Evolutionary conservation across 495 filamentous ascomycete genomes (phyloP).

Genomic region (Usnea hakonensis): DNA sequence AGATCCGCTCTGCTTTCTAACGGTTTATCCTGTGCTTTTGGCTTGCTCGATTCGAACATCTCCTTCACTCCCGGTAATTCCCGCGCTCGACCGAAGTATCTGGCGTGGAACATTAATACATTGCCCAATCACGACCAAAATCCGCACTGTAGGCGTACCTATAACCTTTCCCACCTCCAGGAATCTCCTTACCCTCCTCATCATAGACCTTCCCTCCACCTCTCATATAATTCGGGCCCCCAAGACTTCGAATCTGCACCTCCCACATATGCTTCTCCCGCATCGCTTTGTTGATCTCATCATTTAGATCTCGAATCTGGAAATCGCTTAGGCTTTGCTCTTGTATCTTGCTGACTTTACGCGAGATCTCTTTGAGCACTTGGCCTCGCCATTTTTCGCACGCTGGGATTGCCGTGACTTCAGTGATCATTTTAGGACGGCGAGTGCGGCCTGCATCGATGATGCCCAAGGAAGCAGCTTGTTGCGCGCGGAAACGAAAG

Average conservation of each 20-base stretch:
- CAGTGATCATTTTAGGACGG: conserved; percentile 81
- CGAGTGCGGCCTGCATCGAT: conserved; percentile 86
- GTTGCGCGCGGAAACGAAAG: conserved; percentile 96
- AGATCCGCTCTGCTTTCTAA: conserved; percentile 60
- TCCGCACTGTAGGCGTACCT: conserved; percentile 30
- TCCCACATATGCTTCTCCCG: conserved; percentile 99
- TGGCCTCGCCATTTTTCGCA: conserved; percentile 99
- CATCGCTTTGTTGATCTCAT: conserved; percentile 99
- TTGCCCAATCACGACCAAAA: background rate
- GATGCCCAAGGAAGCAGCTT: conserved; percentile 93
- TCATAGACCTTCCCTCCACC: conserved; percentile 76
- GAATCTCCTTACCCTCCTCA: conserved; percentile 85
- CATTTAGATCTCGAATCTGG: conserved; percentile 96
- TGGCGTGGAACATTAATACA: conserved; percentile 20
- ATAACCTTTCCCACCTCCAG: conserved; percentile 83
- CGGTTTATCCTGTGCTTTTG: conserved; percentile 48
- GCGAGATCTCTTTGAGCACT: conserved; percentile 92
- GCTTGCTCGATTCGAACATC: conserved; percentile 76
- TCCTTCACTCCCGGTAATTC: conserved; percentile 96
- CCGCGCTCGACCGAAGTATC: conserved; percentile 81
- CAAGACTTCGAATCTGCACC: conserved; percentile 85
- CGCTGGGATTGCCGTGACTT: conserved; percentile 69
- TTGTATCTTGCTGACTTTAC: conserved; percentile 93
- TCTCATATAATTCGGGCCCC: conserved; percentile 98
- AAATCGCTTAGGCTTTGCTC: conserved; percentile 81